Conservation (phyloP, 495 filamentous ascomycete genomes). For the Podospora fimiseda region DNA sequence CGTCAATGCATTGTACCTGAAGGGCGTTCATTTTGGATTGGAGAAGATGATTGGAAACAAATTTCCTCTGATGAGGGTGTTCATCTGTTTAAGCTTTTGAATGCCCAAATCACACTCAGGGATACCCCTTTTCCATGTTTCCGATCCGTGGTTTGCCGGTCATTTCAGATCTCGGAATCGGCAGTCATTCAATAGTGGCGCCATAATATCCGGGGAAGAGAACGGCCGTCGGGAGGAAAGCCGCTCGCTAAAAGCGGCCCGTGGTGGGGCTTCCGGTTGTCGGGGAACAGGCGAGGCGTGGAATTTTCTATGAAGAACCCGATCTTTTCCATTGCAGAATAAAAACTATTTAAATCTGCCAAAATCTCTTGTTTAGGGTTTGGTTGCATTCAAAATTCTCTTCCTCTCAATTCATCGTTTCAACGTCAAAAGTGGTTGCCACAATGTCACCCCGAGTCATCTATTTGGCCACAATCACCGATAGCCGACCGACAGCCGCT, state of each 20-base stretch:
- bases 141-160: background rate
- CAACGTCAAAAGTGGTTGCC: too few relatives aligned
- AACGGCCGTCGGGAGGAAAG: background rate
- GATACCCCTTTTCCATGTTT: too few relatives aligned
- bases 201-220: background rate
- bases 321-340: too few relatives aligned
- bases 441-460: conserved; percentile 1
- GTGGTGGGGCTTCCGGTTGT: background rate
- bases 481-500: background rate
- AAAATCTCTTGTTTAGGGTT: too few relatives aligned
- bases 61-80: background rate
- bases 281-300: background rate
- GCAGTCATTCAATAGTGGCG: conserved; percentile 9
- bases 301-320: too few relatives aligned
- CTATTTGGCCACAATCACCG: background rate
- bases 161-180: background rate
- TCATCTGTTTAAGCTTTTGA: conserved; percentile 3
- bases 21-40: conserved; percentile 3
- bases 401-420: too few relatives aligned
- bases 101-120: too few relatives aligned
- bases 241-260: background rate
- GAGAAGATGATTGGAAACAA: too few relatives aligned
- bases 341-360: too few relatives aligned
- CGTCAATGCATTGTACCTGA: background rate
- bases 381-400: too few relatives aligned